These are phyloP conservation scores for Didymella keratinophila DNA, from an alignment of 2,329 filamentous ascomycete species.

Conservation along the genomic window DNA sequence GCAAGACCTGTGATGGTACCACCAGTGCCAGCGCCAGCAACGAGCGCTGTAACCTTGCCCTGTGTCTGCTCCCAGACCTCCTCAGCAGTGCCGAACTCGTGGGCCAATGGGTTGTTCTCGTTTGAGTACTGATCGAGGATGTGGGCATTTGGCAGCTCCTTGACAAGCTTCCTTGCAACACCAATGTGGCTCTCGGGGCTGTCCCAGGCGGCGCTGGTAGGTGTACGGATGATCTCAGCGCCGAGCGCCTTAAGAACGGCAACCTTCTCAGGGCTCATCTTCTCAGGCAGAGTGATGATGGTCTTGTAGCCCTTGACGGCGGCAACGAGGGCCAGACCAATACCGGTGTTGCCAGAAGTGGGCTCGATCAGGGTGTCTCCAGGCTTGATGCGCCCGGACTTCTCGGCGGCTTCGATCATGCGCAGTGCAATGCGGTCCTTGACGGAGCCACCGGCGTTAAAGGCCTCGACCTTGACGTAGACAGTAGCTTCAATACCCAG, in stretches of 20 bases:
- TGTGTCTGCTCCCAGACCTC: slow-evolving; percentile 94
- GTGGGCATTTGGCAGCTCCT: slow-evolving; percentile 95
- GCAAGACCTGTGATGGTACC: slow-evolving; percentile 94
- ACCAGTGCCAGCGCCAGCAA: slow-evolving; percentile 93
- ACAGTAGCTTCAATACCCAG: slow-evolving; percentile 88
- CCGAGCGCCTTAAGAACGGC: slow-evolving; percentile 91
- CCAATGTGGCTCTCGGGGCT: slow-evolving; percentile 96
- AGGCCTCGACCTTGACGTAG: slow-evolving; percentile 90
- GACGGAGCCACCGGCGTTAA: slow-evolving; percentile 92
- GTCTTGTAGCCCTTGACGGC: slow-evolving; percentile 98
- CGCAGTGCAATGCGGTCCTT: slow-evolving; percentile 95
- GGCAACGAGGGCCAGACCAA: slow-evolving; percentile 90
- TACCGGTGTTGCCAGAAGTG: slow-evolving; percentile 97
- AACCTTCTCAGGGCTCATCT: slow-evolving; percentile 99
- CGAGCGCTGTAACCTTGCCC: slow-evolving; percentile 80
- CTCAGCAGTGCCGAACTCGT: slow-evolving; percentile 92
- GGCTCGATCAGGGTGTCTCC: slow-evolving; percentile 98
- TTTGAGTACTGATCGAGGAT: slow-evolving; percentile 98
- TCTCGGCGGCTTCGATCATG: slow-evolving; percentile 97
- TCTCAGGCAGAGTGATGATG: slow-evolving; percentile 98
- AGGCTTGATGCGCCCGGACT: slow-evolving; percentile 90
- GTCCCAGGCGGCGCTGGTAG: slow-evolving; percentile 94
- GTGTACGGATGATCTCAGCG: slow-evolving; percentile 96
- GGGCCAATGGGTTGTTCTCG: slow-evolving; percentile 86
- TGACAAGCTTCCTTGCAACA: slow-evolving; percentile 85